Evolutionary conservation across 371 early-diverging fungal species (phyloP).

Genomic region (Phascolomyces articulosus): DNA sequence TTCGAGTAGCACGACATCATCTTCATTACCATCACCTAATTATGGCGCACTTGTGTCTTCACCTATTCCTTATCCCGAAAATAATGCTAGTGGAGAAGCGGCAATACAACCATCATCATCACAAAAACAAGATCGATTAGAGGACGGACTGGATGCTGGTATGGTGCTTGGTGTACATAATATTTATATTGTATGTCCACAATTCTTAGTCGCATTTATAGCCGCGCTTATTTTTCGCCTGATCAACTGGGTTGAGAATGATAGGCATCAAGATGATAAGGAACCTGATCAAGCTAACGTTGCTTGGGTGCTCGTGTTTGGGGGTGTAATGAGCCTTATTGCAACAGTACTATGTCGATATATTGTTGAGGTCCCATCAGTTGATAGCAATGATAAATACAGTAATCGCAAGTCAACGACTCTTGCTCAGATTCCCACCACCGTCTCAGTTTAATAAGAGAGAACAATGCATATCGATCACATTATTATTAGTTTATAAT

Average conservation of each 20-base stretch:
- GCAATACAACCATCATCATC: neutral
- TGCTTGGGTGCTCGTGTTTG: constrained; percentile 52
- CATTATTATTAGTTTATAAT: no score
- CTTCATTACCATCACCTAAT: neutral
- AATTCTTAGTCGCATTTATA: constrained; percentile 52
- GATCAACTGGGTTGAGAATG: constrained; percentile 23
- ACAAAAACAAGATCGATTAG: neutral
- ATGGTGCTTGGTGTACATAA: constrained; percentile 74
- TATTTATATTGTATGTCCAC: constrained; percentile 74
- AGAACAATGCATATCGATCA: no score
- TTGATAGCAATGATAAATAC: neutral
- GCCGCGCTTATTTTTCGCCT: constrained; percentile 38
- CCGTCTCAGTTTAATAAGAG: neutral
- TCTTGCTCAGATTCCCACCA: neutral
- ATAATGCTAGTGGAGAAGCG: neutral
- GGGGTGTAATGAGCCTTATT: constrained; percentile 48
- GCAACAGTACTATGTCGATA: constrained; percentile 41
- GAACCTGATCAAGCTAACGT: constrained; percentile 20
- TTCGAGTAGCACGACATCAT: no score
- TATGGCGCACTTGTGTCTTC: neutral
- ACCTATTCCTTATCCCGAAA: no score
- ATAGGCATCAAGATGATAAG: constrained; percentile 20
- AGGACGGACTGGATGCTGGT: constrained; percentile 40
- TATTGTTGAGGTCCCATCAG: constrained; percentile 17
- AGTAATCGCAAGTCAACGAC: neutral